Evolutionary conservation across 257 asterid genomes (phyloP).

Genomic region (Solanum phureja): DNA sequence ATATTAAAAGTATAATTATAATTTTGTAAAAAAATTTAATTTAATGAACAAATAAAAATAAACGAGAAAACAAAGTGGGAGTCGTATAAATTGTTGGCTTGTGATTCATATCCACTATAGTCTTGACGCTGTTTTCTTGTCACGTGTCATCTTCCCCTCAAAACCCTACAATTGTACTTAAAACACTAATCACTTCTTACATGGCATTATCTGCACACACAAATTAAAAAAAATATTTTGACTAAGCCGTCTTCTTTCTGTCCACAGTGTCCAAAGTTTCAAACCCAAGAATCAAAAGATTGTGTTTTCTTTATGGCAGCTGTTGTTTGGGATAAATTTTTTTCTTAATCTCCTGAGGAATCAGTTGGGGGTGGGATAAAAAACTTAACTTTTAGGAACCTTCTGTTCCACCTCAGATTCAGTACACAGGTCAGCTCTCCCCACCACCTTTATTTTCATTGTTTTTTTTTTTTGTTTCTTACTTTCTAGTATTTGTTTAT

Average conservation of each 20-base stretch:
- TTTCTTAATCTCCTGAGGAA: background rate
- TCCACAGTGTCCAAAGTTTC: background rate
- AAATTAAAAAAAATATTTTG: background rate
- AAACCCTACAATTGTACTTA: background rate
- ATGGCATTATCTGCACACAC: background rate
- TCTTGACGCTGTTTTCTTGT: background rate
- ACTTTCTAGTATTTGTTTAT: background rate
- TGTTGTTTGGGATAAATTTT: background rate
- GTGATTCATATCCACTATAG: background rate
- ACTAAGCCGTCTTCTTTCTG: background rate
- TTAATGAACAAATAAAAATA: background rate
- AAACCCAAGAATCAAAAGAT: background rate
- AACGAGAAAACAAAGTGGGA: too few relatives aligned
- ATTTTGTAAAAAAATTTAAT: too few relatives aligned
- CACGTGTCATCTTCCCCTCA: background rate
- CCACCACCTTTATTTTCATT: background rate
- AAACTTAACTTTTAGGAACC: background rate
- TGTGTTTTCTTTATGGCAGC: background rate
- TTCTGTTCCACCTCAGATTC: background rate
- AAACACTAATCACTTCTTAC: background rate
- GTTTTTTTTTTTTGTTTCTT: background rate
- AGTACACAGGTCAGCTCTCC: slow-evolving; percentile 1
- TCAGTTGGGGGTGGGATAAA: background rate
- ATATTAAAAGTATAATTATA: background rate
- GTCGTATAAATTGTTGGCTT: background rate